A percentile compares a stretch with the other conserved stretches of the same genome.
These are phyloP conservation scores for Phialemonium atrogriseum DNA, from an alignment of 2,329 filamentous ascomycete genomes.

Conservation along the genomic window DNA sequence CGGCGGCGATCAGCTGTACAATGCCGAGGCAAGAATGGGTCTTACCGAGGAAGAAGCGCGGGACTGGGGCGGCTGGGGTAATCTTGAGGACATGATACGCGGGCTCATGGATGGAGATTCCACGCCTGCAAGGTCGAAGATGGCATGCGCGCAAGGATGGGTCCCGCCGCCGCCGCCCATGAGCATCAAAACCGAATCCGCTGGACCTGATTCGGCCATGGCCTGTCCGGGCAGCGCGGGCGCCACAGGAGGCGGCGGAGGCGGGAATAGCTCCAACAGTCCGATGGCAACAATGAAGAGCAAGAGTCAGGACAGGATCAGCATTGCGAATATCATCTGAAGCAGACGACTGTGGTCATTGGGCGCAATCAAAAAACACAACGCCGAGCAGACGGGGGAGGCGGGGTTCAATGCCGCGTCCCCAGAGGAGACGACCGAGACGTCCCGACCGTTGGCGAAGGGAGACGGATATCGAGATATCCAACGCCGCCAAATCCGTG, in stretches of 20 bases:
- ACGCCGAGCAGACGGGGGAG: too few relatives aligned
- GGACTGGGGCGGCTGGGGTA: conserved; percentile 77
- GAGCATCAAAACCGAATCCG: conserved; percentile 4
- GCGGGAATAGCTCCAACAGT: conserved; percentile 22
- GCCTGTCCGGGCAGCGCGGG: conserved; percentile 21
- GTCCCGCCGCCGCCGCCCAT: background rate
- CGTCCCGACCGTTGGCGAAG: too few relatives aligned
- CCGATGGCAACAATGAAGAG: conserved; percentile 21
- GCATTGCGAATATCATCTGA: conserved; percentile 39
- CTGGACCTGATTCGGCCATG: conserved; percentile 11
- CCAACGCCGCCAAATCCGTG: too few relatives aligned
- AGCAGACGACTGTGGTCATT: too few relatives aligned
- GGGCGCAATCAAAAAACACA: too few relatives aligned
- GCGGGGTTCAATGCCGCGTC: too few relatives aligned
- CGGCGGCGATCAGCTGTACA: conserved; percentile 30
- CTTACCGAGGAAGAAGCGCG: conserved; percentile 48
- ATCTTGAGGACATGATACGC: conserved; percentile 56
- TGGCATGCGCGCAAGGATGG: conserved; percentile 15
- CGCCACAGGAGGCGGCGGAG: conserved; percentile 10
- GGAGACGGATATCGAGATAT: too few relatives aligned
- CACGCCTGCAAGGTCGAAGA: conserved; percentile 17
- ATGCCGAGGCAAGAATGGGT: conserved; percentile 38
- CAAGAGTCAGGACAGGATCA: conserved; percentile 33
- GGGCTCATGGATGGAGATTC: conserved; percentile 34
- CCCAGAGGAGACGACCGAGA: too few relatives aligned